Conservation (phyloP, 2,329 filamentous ascomycete species). For the Aspergillus sp. region DNA sequence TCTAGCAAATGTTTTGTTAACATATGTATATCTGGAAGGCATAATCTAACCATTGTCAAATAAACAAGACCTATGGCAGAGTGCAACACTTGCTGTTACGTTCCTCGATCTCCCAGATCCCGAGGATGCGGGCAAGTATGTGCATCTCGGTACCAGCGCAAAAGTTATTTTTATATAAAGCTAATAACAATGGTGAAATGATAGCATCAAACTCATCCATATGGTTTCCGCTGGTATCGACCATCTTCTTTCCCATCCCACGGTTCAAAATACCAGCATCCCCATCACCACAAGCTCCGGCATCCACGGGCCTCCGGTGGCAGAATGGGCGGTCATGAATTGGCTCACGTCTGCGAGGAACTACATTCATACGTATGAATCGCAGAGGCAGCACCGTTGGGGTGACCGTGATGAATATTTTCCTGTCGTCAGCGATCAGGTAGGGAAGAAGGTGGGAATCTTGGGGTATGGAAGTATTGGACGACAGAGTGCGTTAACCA, state of each 20-base stretch:
- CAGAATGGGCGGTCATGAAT: slow-evolving; percentile 60
- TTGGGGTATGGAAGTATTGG: slow-evolving; percentile 57
- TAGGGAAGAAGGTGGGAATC: slow-evolving; percentile 52
- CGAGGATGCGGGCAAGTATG: slow-evolving; percentile 22
- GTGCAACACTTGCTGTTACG: slow-evolving; percentile 20
- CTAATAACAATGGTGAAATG: background rate
- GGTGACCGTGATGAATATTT: slow-evolving; percentile 11
- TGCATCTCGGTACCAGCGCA: background rate
- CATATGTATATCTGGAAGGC: too few relatives aligned
- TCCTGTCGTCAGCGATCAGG: slow-evolving; percentile 42
- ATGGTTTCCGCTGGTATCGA: slow-evolving; percentile 52
- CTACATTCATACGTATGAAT: slow-evolving; percentile 47
- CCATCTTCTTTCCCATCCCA: slow-evolving; percentile 44
- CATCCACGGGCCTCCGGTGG: slow-evolving; percentile 56
- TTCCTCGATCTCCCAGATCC: slow-evolving; percentile 17
- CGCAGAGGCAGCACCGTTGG: slow-evolving; percentile 52
- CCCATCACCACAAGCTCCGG: slow-evolving; percentile 48
- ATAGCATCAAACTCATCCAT: slow-evolving; percentile 45
- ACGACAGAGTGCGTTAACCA: slow-evolving; percentile 43
- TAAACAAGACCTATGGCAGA: slow-evolving; percentile 14
- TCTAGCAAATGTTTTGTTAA: background rate
- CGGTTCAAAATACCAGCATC: slow-evolving; percentile 46
- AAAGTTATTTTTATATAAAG: background rate
- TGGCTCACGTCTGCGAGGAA: slow-evolving; percentile 50
- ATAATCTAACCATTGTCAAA: background rate